phyloP scores from a whole-genome alignment of 2,329 filamentous ascomycete species.

The Colletotrichum liriopes region DNA sequence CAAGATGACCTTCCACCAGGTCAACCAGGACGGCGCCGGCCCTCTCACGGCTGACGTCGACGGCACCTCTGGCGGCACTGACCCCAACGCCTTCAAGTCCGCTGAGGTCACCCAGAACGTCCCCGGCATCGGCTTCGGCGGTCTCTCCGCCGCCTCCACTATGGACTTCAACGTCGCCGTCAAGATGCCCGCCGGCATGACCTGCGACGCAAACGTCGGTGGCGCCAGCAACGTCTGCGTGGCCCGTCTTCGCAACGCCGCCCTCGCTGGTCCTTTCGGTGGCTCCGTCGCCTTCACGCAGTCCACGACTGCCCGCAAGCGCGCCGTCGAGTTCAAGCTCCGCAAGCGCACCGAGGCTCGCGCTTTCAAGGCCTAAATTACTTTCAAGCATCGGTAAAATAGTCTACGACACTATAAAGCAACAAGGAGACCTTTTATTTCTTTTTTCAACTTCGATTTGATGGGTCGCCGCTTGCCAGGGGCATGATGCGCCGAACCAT shows the following conservation, averaged over 20 bases:
- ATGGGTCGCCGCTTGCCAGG: conserved; percentile 9
- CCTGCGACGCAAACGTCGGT: conserved; percentile 72
- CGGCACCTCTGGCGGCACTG: conserved; percentile 74
- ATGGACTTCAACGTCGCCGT: conserved; percentile 77
- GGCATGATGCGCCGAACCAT: conserved; percentile 5
- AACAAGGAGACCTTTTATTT: conserved; percentile 5
- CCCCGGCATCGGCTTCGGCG: conserved; percentile 69
- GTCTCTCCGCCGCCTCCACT: conserved; percentile 71
- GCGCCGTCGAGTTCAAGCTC: conserved; percentile 69
- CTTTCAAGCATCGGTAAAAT: conserved; percentile 16
- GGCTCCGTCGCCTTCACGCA: conserved; percentile 77
- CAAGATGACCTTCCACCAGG: conserved; percentile 76
- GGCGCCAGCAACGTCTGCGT: conserved; percentile 75
- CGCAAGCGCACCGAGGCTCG: conserved; percentile 54
- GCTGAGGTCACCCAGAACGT: conserved; percentile 74
- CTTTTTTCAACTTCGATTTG: not conserved
- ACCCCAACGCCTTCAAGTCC: conserved; percentile 71
- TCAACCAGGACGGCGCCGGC: conserved; percentile 80
- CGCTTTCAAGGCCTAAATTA: conserved; percentile 37
- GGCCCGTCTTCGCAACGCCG: conserved; percentile 74
- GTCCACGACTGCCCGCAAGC: conserved; percentile 71
- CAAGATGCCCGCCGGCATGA: conserved; percentile 78
- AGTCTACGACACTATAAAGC: conserved; percentile 15
- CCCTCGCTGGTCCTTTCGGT: conserved; percentile 76
- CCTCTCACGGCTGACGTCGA: conserved; percentile 74